Evolutionary conservation across 108 stramenopile genomes (phyloP).

Genomic region (Nitzschia inconspicua): DNA sequence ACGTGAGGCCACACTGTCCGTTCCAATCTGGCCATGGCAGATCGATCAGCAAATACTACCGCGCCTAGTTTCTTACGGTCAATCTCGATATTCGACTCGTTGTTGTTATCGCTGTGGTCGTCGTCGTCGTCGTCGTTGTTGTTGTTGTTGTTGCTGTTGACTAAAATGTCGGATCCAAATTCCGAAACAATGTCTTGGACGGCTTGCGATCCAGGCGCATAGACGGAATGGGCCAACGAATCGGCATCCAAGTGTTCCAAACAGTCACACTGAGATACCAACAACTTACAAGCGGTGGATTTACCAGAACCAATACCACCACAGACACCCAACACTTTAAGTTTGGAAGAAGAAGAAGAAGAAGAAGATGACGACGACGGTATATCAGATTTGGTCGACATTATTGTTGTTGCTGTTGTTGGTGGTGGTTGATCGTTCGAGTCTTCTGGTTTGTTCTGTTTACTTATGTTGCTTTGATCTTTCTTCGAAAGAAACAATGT

Average conservation of each 20-base stretch:
- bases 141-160: neutral
- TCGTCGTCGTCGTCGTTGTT: slow-evolving; percentile 3
- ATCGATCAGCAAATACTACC: slow-evolving; percentile 70
- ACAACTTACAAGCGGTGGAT: slow-evolving; percentile 61
- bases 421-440: no score
- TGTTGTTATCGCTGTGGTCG: slow-evolving; percentile 1
- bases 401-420: no score
- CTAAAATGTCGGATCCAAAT: slow-evolving; percentile 59
- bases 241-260: slow-evolving; percentile 72
- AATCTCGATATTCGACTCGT: slow-evolving; percentile 25
- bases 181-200: slow-evolving; percentile 46
- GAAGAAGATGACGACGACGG: no score
- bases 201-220: slow-evolving; percentile 60
- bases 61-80: slow-evolving; percentile 66
- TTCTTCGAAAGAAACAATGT: no score
- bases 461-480: no score
- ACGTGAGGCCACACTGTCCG: slow-evolving; percentile 81
- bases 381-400: no score
- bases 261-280: slow-evolving; percentile 55
- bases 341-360: no score
- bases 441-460: no score
- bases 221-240: slow-evolving; percentile 66
- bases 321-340: slow-evolving; percentile 63
- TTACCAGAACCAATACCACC: slow-evolving; percentile 84
- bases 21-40: slow-evolving; percentile 68